Percentiles rank a stretch among this genome's conserved stretches.
Conservation (phyloP, 768 basidiomycete genomes). For the Podaxis carcinomalis region DNA sequence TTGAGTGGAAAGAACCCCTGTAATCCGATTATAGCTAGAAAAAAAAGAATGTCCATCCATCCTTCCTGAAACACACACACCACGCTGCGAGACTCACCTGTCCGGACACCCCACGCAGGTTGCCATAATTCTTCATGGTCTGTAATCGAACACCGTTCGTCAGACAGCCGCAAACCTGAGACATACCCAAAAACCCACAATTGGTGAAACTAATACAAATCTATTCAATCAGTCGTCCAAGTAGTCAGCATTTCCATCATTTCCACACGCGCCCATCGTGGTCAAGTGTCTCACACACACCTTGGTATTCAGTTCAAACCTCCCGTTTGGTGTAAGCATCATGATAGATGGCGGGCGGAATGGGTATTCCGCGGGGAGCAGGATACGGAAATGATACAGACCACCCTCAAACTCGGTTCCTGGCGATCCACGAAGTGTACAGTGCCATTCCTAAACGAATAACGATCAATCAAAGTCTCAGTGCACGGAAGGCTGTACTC, state of each 20-base stretch:
- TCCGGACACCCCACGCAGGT: conserved; percentile 97
- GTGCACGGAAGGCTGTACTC: conserved; percentile 25
- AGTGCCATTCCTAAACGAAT: conserved; percentile 76
- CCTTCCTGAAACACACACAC: not conserved
- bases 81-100: conserved; percentile 47
- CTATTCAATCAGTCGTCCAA: conserved; percentile 30
- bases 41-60: not conserved
- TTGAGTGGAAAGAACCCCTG: conserved; percentile 89
- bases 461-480: conserved; percentile 16
- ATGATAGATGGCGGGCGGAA: conserved; percentile 95
- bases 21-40: conserved; percentile 75
- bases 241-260: not conserved
- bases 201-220: conserved; percentile 93
- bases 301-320: conserved; percentile 95
- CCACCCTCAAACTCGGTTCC: conserved; percentile 94
- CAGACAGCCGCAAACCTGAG: not conserved
- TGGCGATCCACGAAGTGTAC: conserved; percentile 85
- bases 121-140: conserved; percentile 98
- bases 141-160: conserved; percentile 25
- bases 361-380: conserved; percentile 91
- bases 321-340: conserved; percentile 95
- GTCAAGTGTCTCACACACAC: conserved; percentile 35
- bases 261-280: not conserved
- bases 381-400: conserved; percentile 91
- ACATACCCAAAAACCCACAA: conserved; percentile 44